Conservation (phyloP, 2,329 filamentous ascomycete genomes). For the Apiospora phragmitis region DNA sequence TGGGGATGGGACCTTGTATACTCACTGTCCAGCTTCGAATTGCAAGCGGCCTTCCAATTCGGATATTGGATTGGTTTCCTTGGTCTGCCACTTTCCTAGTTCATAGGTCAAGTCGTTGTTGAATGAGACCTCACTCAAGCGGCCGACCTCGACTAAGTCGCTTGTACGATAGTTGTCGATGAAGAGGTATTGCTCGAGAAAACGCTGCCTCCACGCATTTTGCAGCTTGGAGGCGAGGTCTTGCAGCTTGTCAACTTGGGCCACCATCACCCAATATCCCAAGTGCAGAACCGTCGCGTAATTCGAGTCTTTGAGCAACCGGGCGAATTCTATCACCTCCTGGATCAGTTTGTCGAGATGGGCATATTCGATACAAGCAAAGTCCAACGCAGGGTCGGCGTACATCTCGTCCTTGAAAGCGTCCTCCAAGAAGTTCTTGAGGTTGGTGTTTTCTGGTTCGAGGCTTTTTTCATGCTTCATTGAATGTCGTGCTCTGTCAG, state of each 20-base stretch:
- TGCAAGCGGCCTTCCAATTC: constrained; percentile 41
- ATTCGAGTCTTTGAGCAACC: constrained; percentile 36
- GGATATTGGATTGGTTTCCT: constrained; percentile 34
- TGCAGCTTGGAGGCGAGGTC: constrained; percentile 29
- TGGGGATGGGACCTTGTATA: background rate
- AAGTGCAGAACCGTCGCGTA: constrained; percentile 27
- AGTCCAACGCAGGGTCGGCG: constrained; percentile 33
- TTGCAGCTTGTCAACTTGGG: constrained; percentile 33
- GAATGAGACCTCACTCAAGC: constrained; percentile 43
- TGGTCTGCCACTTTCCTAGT: constrained; percentile 39
- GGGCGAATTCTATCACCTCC: constrained; percentile 41
- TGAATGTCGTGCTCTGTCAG: constrained; percentile 41
- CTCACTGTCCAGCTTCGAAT: constrained; percentile 52
- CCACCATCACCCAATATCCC: constrained; percentile 35
- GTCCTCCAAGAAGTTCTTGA: constrained; percentile 35
- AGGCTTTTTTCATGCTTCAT: constrained; percentile 33
- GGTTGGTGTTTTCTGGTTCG: constrained; percentile 33
- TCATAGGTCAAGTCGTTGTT: constrained; percentile 30
- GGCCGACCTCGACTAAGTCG: constrained; percentile 36
- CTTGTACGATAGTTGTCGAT: constrained; percentile 42
- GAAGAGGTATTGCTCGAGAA: constrained; percentile 44
- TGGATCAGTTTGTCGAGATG: constrained; percentile 40
- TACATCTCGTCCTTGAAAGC: constrained; percentile 40
- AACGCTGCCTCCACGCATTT: constrained; percentile 44
- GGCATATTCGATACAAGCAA: constrained; percentile 39